Evolutionary conservation across 768 basidiomycete genomes (phyloP).

Genomic region (Hemileccinum rubropunctum): DNA sequence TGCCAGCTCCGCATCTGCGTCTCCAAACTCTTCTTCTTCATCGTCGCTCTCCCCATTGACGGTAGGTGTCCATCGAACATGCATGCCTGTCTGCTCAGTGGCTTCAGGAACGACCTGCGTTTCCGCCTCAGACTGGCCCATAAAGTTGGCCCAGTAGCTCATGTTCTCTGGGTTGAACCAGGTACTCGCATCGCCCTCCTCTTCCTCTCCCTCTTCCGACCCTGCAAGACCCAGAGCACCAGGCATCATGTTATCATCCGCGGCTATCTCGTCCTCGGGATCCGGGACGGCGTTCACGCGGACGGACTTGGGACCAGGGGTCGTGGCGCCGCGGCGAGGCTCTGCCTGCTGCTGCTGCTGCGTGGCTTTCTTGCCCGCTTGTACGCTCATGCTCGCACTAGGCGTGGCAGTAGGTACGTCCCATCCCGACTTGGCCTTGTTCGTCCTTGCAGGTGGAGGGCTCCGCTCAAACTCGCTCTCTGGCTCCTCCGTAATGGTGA

Average conservation of each 20-base stretch:
- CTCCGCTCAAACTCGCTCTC: conserved; percentile 13
- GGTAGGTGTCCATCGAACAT: conserved; percentile 27
- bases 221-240: conserved; percentile 3
- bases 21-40: conserved; percentile 19
- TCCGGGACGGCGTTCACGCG: conserved; percentile 16
- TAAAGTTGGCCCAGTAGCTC: conserved; percentile 30
- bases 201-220: conserved; percentile 13
- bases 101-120: not conserved
- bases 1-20: conserved; percentile 14
- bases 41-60: conserved; percentile 19
- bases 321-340: conserved; percentile 5
- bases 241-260: conserved; percentile 1
- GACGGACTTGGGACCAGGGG: conserved; percentile 8
- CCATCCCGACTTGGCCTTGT: conserved; percentile 20
- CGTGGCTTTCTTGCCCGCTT: conserved; percentile 12
- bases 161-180: conserved; percentile 26
- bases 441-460: conserved; percentile 5
- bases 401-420: conserved; percentile 2
- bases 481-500: conserved; percentile 16
- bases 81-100: conserved; percentile 13
- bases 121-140: conserved; percentile 17
- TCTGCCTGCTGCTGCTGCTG: conserved; percentile 12
- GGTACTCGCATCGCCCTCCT: conserved; percentile 14
- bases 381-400: not conserved
- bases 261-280: conserved; percentile 7